Percentiles rank a stretch among this genome's conserved stretches.
Evolutionary conservation across 805 yeast species (phyloP).

Genomic region (Candida chauliodis): DNA sequence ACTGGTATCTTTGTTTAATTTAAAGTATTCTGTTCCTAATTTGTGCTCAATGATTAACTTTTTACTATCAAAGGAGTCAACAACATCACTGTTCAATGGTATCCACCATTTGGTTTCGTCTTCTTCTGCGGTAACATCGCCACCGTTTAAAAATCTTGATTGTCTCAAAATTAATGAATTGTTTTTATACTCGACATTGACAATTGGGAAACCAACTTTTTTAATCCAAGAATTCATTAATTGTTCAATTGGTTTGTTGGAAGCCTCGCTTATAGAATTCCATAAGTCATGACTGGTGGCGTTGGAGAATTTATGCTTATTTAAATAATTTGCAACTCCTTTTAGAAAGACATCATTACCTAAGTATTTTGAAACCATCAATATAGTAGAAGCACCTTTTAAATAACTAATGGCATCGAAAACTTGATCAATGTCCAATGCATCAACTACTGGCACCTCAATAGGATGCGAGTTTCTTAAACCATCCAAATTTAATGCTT

Average conservation of each 20-base stretch:
- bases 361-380: conserved; percentile 70
- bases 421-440: conserved; percentile 75
- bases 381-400: conserved; percentile 75
- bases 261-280: conserved; percentile 58
- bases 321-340: conserved; percentile 70
- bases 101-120: conserved; percentile 59
- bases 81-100: conserved; percentile 36
- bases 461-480: conserved; percentile 72
- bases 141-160: conserved; percentile 59
- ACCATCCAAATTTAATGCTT: conserved; percentile 52
- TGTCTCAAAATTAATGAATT: conserved; percentile 45
- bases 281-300: conserved; percentile 75
- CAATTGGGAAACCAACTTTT: conserved; percentile 69
- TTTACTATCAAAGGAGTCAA: conserved; percentile 24
- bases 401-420: conserved; percentile 79
- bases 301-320: conserved; percentile 60
- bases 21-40: conserved; percentile 27
- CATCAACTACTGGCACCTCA: conserved; percentile 75
- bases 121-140: conserved; percentile 57
- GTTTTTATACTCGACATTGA: conserved; percentile 45
- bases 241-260: conserved; percentile 55
- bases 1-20: conserved; percentile 46
- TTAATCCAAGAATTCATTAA: conserved; percentile 73
- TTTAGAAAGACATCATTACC: conserved; percentile 66
- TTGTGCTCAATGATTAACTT: conserved; percentile 19